phyloP scores from a whole-genome alignment of 1,284 basidiomycete species.

The Heterobasidion occidentale region DNA sequence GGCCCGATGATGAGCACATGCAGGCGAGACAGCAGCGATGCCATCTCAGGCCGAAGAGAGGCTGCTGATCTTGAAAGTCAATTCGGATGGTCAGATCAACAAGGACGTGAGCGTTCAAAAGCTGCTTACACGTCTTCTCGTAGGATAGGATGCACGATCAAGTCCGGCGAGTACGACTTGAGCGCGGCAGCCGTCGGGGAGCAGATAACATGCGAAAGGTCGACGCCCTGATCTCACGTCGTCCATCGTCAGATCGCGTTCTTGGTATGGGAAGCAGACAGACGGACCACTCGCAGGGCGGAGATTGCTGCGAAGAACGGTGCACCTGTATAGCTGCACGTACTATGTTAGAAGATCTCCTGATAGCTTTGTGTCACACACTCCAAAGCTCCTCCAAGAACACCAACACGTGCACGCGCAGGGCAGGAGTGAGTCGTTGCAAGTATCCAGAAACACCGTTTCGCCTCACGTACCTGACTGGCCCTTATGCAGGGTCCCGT shows the following conservation, averaged over 20 bases:
- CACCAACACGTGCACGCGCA: slow-evolving; percentile 62
- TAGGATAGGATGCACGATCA: slow-evolving; percentile 94
- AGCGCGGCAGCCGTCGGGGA: slow-evolving; percentile 89
- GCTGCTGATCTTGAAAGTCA: slow-evolving; percentile 30
- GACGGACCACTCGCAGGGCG: slow-evolving; percentile 69
- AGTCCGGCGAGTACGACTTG: slow-evolving; percentile 92
- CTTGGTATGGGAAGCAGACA: background rate
- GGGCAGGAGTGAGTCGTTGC: background rate
- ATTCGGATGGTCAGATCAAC: background rate
- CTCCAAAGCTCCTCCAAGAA: slow-evolving; percentile 92
- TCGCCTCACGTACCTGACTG: slow-evolving; percentile 63
- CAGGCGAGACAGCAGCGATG: slow-evolving; percentile 72
- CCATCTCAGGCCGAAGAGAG: slow-evolving; percentile 50
- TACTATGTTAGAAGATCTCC: background rate
- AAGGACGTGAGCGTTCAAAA: background rate
- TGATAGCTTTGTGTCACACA: slow-evolving; percentile 25
- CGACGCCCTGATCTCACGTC: slow-evolving; percentile 60
- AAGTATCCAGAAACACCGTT: slow-evolving; percentile 12
- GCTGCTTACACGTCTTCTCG: slow-evolving; percentile 37
- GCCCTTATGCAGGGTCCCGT: slow-evolving; percentile 86
- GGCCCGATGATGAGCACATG: slow-evolving; percentile 93
- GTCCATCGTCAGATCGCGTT: background rate
- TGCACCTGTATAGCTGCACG: slow-evolving; percentile 81
- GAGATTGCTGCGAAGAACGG: slow-evolving; percentile 92
- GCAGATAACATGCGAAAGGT: slow-evolving; percentile 96